Evolutionary conservation across 192 early-diverging fungal genomes (phyloP).

Genomic region (Physocladia obscura): DNA sequence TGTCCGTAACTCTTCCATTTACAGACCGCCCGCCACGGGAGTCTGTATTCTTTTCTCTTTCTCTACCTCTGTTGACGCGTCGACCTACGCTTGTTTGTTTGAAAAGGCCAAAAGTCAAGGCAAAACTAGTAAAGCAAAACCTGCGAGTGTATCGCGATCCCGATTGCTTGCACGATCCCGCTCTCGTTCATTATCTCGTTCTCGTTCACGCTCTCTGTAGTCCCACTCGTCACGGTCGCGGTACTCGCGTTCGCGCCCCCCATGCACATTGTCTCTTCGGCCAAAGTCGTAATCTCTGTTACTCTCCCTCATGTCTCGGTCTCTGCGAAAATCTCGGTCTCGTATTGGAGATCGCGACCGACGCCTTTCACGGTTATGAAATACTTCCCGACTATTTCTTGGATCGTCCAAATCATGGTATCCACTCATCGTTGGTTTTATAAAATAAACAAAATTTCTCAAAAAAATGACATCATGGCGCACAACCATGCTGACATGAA

Average conservation of each 20-base stretch:
- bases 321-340: neutral
- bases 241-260: neutral
- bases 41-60: no score
- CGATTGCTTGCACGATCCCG: neutral
- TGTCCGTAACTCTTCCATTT: slow-evolving; percentile 3
- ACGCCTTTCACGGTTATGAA: neutral
- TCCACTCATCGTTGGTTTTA: no score
- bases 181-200: neutral
- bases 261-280: neutral
- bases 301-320: neutral
- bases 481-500: no score
- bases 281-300: neutral
- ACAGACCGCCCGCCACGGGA: neutral
- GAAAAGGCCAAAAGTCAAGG: no score
- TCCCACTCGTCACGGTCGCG: neutral
- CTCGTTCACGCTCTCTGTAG: neutral
- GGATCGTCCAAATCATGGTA: slow-evolving; percentile 5
- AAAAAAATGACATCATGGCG: no score
- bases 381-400: neutral
- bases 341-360: neutral
- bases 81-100: no score
- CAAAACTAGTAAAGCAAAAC: no score
- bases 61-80: no score
- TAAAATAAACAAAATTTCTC: no score
- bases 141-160: no score